These are phyloP conservation scores for Penicillium sp. DNA, from an alignment of 2,329 filamentous ascomycete species.

Conservation along the genomic window DNA sequence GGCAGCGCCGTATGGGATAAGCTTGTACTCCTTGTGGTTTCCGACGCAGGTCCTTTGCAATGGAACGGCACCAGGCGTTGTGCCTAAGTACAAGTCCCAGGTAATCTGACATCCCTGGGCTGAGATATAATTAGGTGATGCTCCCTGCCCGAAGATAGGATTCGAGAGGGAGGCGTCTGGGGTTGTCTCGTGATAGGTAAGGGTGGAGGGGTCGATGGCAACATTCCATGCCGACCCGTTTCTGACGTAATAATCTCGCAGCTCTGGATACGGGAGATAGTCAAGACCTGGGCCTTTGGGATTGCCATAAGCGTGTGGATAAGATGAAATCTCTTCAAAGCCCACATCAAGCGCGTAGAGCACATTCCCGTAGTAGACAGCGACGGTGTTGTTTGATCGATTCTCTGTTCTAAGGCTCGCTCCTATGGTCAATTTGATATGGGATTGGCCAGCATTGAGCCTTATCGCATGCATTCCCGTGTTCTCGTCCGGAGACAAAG, in stretches of 20 bases:
- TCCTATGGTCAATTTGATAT: conserved; percentile 29
- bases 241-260: conserved; percentile 35
- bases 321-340: no score
- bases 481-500: conserved; percentile 4
- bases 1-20: conserved; percentile 49
- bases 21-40: conserved; percentile 33
- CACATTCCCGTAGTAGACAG: conserved; percentile 46
- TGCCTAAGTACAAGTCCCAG: conserved; percentile 37
- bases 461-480: conserved; percentile 39
- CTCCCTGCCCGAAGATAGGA: conserved; percentile 31
- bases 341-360: conserved; percentile 45
- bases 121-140: conserved; percentile 37
- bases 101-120: conserved; percentile 42
- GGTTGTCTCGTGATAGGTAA: conserved; percentile 30
- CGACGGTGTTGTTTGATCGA: conserved; percentile 44
- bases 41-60: conserved; percentile 34
- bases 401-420: conserved; percentile 33
- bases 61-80: conserved; percentile 33
- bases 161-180: conserved; percentile 8
- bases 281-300: background rate
- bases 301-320: conserved; percentile 21
- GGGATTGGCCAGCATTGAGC: conserved; percentile 22
- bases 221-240: conserved; percentile 31
- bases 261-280: conserved; percentile 26
- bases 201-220: conserved; percentile 34